phyloP scores from a whole-genome alignment of 495 filamentous ascomycete species.

The Hypomontagnella monticulosa region DNA sequence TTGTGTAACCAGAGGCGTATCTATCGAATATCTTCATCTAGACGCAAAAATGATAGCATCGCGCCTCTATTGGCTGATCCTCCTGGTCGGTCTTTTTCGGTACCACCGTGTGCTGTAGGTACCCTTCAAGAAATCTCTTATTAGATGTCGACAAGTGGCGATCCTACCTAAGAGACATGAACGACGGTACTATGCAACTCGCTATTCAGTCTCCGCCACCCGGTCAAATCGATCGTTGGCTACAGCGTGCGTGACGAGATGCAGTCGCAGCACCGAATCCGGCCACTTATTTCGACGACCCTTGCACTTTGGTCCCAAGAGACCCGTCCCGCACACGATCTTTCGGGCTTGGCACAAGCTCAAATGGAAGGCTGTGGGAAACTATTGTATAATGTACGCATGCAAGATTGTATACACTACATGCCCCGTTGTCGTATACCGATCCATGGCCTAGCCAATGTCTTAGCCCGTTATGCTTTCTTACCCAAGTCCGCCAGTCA shows the following conservation, averaged over 20 bases:
- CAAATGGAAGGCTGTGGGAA: slow-evolving; percentile 14
- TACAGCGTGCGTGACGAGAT: slow-evolving; percentile 23
- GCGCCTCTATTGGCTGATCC: slow-evolving; percentile 17
- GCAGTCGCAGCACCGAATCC: slow-evolving; percentile 4
- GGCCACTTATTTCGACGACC: slow-evolving; percentile 27
- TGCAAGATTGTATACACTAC: slow-evolving; percentile 39
- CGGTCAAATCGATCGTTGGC: slow-evolving; percentile 18
- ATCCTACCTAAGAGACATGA: slow-evolving; percentile 35
- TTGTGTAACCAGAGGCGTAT: slow-evolving; percentile 37
- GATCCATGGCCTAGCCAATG: slow-evolving; percentile 10
- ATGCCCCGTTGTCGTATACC: slow-evolving; percentile 40
- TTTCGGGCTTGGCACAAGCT: slow-evolving; percentile 26
- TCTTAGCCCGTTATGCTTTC: slow-evolving; percentile 14
- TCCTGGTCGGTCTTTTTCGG: slow-evolving; percentile 12
- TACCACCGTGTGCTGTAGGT: slow-evolving; percentile 5
- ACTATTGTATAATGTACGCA: slow-evolving; percentile 33
- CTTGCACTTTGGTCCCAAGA: slow-evolving; percentile 20
- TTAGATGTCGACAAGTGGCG: slow-evolving; percentile 34
- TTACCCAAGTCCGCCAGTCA: slow-evolving; percentile 13
- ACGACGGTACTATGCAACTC: slow-evolving; percentile 14
- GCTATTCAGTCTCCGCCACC: slow-evolving; percentile 8
- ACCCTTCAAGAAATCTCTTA: slow-evolving; percentile 21
- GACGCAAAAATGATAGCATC: slow-evolving; percentile 20
- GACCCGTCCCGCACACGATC: slow-evolving; percentile 29
- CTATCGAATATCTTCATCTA: slow-evolving; percentile 29